phyloP scores from a whole-genome alignment of 805 yeast species.

The Maudiozyma bulderi region DNA sequence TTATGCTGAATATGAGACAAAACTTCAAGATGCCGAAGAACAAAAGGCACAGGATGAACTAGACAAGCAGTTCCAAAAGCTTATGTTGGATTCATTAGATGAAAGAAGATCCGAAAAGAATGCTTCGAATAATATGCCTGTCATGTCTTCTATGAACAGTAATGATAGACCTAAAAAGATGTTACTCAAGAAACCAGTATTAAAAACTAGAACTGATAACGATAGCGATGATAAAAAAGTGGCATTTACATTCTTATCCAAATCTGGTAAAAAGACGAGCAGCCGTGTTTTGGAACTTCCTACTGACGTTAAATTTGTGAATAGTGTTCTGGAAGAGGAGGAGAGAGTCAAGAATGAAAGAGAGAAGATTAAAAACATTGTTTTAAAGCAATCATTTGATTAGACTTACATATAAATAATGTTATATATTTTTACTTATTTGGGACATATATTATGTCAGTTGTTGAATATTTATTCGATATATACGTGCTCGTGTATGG shows the following conservation, averaged over 20 bases:
- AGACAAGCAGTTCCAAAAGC: slow-evolving; percentile 45
- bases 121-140: slow-evolving; percentile 20
- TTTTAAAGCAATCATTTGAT: slow-evolving; percentile 32
- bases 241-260: slow-evolving; percentile 48
- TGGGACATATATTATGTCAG: neutral
- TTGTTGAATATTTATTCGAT: neutral
- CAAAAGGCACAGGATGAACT: slow-evolving; percentile 40
- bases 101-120: slow-evolving; percentile 27
- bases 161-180: neutral
- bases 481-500: neutral
- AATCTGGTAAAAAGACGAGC: slow-evolving; percentile 39
- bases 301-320: slow-evolving; percentile 42
- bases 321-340: slow-evolving; percentile 41
- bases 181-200: neutral
- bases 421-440: neutral
- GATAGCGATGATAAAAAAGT: slow-evolving; percentile 16
- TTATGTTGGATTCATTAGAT: slow-evolving; percentile 44
- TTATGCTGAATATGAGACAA: slow-evolving; percentile 32
- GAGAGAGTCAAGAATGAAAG: slow-evolving; percentile 43
- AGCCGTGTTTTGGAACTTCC: slow-evolving; percentile 44
- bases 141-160: slow-evolving; percentile 3
- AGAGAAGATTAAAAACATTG: slow-evolving; percentile 47
- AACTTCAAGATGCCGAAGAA: slow-evolving; percentile 34
- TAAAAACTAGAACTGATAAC: neutral
- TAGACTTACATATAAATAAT: slow-evolving; percentile 5